Evolutionary conservation across 2,329 filamentous ascomycete species (phyloP).

Genomic region (Cryphonectria radicalis): DNA sequence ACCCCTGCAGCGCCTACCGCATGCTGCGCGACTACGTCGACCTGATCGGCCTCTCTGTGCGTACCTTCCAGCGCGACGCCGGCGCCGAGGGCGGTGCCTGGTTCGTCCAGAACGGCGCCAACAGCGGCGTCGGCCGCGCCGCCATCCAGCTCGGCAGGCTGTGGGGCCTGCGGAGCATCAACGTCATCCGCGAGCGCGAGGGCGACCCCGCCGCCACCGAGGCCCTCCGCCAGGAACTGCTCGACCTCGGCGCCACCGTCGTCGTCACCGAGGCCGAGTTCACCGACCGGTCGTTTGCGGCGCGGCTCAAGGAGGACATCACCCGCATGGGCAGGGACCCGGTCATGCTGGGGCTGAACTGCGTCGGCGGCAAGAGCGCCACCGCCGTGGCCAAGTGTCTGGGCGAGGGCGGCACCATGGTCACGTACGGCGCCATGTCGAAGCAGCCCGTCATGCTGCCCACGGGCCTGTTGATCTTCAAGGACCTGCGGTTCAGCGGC

Average conservation of each 20-base stretch:
- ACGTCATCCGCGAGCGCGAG: constrained; percentile 77
- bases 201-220: constrained; percentile 64
- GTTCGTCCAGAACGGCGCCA: constrained; percentile 97
- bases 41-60: constrained; percentile 51
- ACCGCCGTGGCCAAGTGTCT: constrained; percentile 78
- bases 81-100: constrained; percentile 85
- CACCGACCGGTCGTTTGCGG: constrained; percentile 62
- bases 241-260: constrained; percentile 58
- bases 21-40: constrained; percentile 83
- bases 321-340: constrained; percentile 73
- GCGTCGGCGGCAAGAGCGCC: constrained; percentile 87
- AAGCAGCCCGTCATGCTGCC: constrained; percentile 83
- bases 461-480: constrained; percentile 88
- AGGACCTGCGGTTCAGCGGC: constrained; percentile 83
- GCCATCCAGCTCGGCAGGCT: constrained; percentile 85
- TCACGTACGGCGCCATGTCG: constrained; percentile 96
- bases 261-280: constrained; percentile 63
- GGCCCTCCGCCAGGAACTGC: constrained; percentile 56
- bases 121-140: constrained; percentile 87
- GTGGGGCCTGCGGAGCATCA: constrained; percentile 91
- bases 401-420: constrained; percentile 70
- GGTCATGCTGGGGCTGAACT: constrained; percentile 84
- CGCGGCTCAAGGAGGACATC: constrained; percentile 60
- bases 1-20: constrained; percentile 91
- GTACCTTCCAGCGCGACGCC: constrained; percentile 49